A percentile compares a stretch with the other conserved stretches of the same genome.
Conservation (phyloP, 2,329 filamentous ascomycete genomes). For the Calonectria pteridis region DNA sequence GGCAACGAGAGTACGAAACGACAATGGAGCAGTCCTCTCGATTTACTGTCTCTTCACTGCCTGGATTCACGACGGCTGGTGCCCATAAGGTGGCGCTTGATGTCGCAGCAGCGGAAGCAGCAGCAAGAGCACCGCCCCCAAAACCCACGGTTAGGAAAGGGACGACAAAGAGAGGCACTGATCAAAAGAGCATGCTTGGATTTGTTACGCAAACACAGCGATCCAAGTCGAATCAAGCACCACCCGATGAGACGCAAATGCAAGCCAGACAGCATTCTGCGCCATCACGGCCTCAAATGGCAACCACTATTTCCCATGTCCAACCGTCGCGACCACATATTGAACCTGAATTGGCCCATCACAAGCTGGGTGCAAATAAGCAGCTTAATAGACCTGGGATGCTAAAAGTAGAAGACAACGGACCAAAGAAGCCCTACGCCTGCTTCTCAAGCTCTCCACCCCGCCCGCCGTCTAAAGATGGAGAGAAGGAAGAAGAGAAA, state of each 20-base stretch:
- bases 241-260: constrained; percentile 29
- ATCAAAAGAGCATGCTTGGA: constrained; percentile 58
- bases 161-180: constrained; percentile 49
- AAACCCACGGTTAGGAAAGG: constrained; percentile 41
- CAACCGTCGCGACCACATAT: constrained; percentile 40
- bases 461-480: constrained; percentile 41
- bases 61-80: constrained; percentile 73
- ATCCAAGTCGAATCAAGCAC: constrained; percentile 28
- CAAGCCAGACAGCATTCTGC: constrained; percentile 45
- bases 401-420: constrained; percentile 39
- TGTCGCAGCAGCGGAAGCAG: constrained; percentile 35
- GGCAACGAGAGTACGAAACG: constrained; percentile 64
- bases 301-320: neutral
- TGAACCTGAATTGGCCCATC: constrained; percentile 48
- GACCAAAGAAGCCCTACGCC: constrained; percentile 61
- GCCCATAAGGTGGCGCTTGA: constrained; percentile 61
- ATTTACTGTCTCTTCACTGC: constrained; percentile 70
- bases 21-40: constrained; percentile 71
- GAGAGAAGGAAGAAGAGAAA: constrained; percentile 40
- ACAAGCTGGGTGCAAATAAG: constrained; percentile 58
- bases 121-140: constrained; percentile 30
- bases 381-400: constrained; percentile 51
- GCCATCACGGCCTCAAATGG: constrained; percentile 36
- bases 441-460: constrained; percentile 71
- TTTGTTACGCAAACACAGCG: constrained; percentile 52